Percentiles rank a stretch among this genome's conserved stretches.
phyloP scores from a whole-genome alignment of 352 stramenopile species.

The Phytopythium sindhum region DNA sequence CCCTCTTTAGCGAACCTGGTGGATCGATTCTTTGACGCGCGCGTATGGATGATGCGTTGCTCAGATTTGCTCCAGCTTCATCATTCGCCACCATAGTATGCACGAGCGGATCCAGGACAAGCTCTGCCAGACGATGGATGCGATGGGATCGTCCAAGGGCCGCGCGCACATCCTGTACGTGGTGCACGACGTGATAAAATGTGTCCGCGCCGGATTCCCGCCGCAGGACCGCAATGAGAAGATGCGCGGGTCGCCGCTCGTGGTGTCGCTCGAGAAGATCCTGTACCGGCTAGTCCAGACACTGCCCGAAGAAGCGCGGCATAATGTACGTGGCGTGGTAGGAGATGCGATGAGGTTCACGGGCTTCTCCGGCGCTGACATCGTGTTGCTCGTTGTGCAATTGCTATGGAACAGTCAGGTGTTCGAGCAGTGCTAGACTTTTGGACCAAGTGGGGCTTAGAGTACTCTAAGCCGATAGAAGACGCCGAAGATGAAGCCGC shows the following conservation, averaged over 20 bases:
- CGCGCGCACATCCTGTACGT: conserved; percentile 79
- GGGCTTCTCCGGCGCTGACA: background rate
- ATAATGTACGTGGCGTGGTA: conserved; percentile 52
- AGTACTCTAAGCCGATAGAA: conserved; percentile 48
- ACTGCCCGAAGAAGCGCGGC: conserved; percentile 50
- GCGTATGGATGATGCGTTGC: background rate
- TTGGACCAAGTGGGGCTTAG: conserved; percentile 79
- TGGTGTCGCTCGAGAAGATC: conserved; percentile 64
- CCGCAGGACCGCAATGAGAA: conserved; percentile 74
- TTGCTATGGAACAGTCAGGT: conserved; percentile 37
- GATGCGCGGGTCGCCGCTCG: conserved; percentile 66
- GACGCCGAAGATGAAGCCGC: conserved; percentile 19
- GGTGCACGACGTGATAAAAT: conserved; percentile 81
- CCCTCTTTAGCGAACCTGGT: background rate
- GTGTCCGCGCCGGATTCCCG: conserved; percentile 58
- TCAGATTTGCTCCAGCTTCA: conserved; percentile 82
- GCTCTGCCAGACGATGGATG: conserved; percentile 57
- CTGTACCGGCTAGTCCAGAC: conserved; percentile 60
- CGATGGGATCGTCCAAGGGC: conserved; percentile 61
- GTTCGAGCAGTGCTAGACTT: conserved; percentile 76
- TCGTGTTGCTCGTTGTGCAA: background rate
- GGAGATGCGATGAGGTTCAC: background rate
- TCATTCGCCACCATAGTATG: conserved; percentile 73
- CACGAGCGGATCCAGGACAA: conserved; percentile 71
- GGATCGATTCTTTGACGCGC: conserved; percentile 5